A percentile compares a stretch with the other conserved stretches of the same genome.
Conservation (phyloP, 208 protist species). For the Trypanosoma vivax region DNA sequence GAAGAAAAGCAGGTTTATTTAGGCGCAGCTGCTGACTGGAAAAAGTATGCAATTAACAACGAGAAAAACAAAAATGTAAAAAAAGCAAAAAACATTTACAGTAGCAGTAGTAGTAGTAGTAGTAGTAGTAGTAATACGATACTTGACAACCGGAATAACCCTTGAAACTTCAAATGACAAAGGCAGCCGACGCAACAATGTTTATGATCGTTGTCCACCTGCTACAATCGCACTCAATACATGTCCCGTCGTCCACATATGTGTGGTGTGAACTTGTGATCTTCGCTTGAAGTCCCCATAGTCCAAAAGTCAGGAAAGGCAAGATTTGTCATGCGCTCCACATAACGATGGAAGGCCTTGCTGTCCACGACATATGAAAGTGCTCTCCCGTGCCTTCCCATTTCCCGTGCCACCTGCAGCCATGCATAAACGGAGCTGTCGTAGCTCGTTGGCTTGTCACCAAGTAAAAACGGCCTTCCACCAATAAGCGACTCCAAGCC, state of each 20-base stretch:
- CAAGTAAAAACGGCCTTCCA: constrained; percentile 37
- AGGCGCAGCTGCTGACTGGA: too few relatives aligned
- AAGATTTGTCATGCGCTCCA: constrained; percentile 36
- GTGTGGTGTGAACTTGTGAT: constrained; percentile 45
- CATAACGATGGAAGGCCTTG: constrained; percentile 32
- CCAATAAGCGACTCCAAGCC: constrained; percentile 43
- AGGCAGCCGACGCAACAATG: too few relatives aligned
- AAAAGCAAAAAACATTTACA: neutral
- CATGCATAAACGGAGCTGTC: constrained; percentile 64
- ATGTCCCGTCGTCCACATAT: neutral
- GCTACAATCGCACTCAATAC: neutral
- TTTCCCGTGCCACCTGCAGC: constrained; percentile 47
- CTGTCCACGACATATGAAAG: constrained; percentile 40
- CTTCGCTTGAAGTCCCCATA: constrained; percentile 28
- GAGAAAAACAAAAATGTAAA: neutral
- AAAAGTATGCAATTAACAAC: neutral
- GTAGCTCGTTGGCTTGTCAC: constrained; percentile 45
- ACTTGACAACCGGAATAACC: too few relatives aligned
- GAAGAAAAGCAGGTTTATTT: neutral
- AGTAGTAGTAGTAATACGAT: neutral
- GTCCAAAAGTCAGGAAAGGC: constrained; percentile 58
- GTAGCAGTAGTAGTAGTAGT: neutral
- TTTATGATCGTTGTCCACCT: neutral
- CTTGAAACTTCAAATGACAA: too few relatives aligned
- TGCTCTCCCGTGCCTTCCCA: constrained; percentile 35